Conservation (phyloP, 768 basidiomycete genomes). For the Neoboletus subvelutipes region DNA sequence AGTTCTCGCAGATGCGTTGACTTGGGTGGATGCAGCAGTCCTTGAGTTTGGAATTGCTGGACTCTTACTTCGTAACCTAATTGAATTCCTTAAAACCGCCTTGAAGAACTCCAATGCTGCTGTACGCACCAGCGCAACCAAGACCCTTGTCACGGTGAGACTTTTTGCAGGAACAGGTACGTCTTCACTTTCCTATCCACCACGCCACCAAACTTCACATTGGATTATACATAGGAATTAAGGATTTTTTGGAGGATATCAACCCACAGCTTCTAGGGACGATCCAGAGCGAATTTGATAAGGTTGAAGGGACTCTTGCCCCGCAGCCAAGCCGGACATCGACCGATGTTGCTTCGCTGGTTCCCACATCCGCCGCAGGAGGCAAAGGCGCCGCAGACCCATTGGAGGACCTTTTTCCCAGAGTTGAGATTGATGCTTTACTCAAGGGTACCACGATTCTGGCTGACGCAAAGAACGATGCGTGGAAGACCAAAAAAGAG, state of each 20-base stretch:
- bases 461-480: conserved; percentile 83
- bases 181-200: conserved; percentile 18
- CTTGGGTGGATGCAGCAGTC: conserved; percentile 85
- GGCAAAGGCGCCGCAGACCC: conserved; percentile 55
- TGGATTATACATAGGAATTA: conserved; percentile 63
- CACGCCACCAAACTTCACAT: not conserved
- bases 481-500: conserved; percentile 97
- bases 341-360: conserved; percentile 64
- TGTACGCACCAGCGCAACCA: conserved; percentile 92
- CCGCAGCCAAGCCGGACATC: conserved; percentile 81
- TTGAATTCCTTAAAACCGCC: conserved; percentile 86
- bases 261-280: conserved; percentile 92
- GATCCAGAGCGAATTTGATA: conserved; percentile 90
- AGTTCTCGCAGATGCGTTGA: conserved; percentile 85
- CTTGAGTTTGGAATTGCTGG: conserved; percentile 91
- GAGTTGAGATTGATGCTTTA: conserved; percentile 87
- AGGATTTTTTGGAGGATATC: conserved; percentile 88
- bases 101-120: conserved; percentile 93
- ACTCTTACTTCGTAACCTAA: conserved; percentile 75
- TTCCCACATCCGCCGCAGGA: conserved; percentile 42
- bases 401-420: conserved; percentile 91
- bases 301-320: conserved; percentile 71
- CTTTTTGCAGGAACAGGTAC: conserved; percentile 87
- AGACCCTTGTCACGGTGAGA: conserved; percentile 86
- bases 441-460: conserved; percentile 82